phyloP scores from a whole-genome alignment of 129 eudicot species.

The Daucus carota region DNA sequence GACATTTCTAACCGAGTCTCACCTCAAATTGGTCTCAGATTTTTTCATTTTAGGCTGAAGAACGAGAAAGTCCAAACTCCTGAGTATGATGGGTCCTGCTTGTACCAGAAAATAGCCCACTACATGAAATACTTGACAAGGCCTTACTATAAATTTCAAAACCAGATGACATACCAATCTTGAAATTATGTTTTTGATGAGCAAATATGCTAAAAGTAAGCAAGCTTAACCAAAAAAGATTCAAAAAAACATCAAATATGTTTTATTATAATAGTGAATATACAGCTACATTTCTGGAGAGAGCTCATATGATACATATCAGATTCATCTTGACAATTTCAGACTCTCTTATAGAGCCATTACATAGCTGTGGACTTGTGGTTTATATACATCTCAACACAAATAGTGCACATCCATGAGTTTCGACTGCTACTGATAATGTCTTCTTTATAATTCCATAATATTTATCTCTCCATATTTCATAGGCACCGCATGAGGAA shows the following conservation, averaged over 20 bases:
- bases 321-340: background rate
- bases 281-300: background rate
- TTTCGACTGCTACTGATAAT: slow-evolving; percentile 43
- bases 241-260: background rate
- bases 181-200: too few species aligned
- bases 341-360: background rate
- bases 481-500: slow-evolving; percentile 44
- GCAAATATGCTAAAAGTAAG: background rate
- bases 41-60: too few species aligned
- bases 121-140: too few species aligned
- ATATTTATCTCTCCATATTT: slow-evolving; percentile 61
- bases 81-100: too few species aligned
- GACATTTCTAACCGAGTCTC: too few species aligned
- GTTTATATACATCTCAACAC: slow-evolving; percentile 38
- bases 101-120: too few species aligned
- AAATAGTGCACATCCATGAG: slow-evolving; percentile 67
- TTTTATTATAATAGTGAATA: background rate
- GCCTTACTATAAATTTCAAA: too few species aligned
- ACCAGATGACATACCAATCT: too few species aligned
- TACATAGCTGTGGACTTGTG: background rate
- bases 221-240: background rate
- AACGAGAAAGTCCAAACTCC: too few species aligned
- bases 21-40: too few species aligned
- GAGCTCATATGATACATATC: background rate
- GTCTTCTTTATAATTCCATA: slow-evolving; percentile 30